These are phyloP conservation scores for Sphagnum contortum DNA, from an alignment of 225 moss, liverwort and hornwort genomes.

Conservation along the genomic window DNA sequence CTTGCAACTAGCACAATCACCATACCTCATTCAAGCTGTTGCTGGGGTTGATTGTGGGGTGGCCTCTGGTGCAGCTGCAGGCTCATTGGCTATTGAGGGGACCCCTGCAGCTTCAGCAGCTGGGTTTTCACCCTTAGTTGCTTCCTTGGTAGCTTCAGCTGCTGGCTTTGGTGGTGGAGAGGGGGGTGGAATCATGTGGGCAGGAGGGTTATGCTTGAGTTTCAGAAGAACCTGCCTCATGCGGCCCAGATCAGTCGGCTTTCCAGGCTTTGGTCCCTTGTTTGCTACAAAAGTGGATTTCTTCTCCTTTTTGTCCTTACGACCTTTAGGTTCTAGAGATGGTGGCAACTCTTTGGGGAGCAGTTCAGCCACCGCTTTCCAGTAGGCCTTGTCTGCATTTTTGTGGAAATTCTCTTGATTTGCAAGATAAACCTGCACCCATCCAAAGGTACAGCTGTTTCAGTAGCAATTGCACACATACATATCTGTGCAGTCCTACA, in stretches of 20 bases:
- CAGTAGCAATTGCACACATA: no score
- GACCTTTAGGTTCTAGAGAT: slow-evolving; percentile 56
- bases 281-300: slow-evolving; percentile 69
- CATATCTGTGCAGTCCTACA: no score
- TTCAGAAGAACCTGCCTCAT: slow-evolving; percentile 78
- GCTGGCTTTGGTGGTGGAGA: slow-evolving; percentile 61
- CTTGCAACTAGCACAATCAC: no score
- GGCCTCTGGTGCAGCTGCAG: slow-evolving; percentile 31
- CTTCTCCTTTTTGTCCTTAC: slow-evolving; percentile 71
- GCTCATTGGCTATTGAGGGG: slow-evolving; percentile 15
- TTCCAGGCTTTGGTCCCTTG: slow-evolving; percentile 87
- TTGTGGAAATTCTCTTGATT: slow-evolving; percentile 87
- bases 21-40: slow-evolving; percentile 12
- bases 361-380: slow-evolving; percentile 88
- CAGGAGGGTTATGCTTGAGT: slow-evolving; percentile 79
- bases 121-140: slow-evolving; percentile 1
- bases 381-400: slow-evolving; percentile 78
- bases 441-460: no score
- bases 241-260: slow-evolving; percentile 69
- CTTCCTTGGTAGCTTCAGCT: slow-evolving; percentile 9
- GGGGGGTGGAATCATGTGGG: slow-evolving; percentile 84
- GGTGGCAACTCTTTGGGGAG: slow-evolving; percentile 83
- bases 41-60: slow-evolving; percentile 19
- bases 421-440: slow-evolving; percentile 45
- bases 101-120: background rate